Base-by-base conservation (phyloP, 768 basidiomycete species). In the Chiua virens region DNA sequence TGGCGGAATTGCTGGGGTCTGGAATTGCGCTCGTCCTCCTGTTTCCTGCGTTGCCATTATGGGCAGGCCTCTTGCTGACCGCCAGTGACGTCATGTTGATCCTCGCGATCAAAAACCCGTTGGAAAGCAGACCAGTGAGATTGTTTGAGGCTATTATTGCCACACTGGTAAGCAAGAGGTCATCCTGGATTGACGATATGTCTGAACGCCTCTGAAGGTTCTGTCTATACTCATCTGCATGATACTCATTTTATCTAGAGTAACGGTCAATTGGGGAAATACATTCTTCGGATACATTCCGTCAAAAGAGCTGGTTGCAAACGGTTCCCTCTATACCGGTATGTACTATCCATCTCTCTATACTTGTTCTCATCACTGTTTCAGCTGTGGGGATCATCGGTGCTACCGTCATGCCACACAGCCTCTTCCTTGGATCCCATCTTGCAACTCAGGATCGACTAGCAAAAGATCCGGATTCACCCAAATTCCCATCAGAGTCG, bases 361-460 rank as follows among this genome's bases (percentile, higher is more conserved):
- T 38, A 18, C n/a, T 15, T 47, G 45, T 20, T 2, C 53, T 70
- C 18, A 70, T 27, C 21, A 22, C 47, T 22, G 13, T 45, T 52
- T 37, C 53, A 85, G 83, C 85, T 27, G 81, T 88, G 47, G 87
- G 87, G 34, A 84, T 91, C 44, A 62, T 89, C 2, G 86, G 88
- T 27, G 91, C 92, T 1, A 97, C 92, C 3, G 86, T 93, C 52
- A 95, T 95, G 93, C 93, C 93, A 0, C 93, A 95, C 67, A 87
- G 86, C 52, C 75, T 97, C n/a, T 93, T 89, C 74, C 76, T 97
- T 15, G 94, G 93, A 6, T 92, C 90, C 3, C 81, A 83, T 27
- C 80, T 97, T 5, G 86, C 92, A 3, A 92, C 90, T 0, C 89
- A 93, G 64, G 86, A 93, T 50, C 75, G 93, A 40, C 61, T 91